Base-by-base conservation (phyloP, 768 basidiomycete species). In the Pholiota molesta region DNA sequence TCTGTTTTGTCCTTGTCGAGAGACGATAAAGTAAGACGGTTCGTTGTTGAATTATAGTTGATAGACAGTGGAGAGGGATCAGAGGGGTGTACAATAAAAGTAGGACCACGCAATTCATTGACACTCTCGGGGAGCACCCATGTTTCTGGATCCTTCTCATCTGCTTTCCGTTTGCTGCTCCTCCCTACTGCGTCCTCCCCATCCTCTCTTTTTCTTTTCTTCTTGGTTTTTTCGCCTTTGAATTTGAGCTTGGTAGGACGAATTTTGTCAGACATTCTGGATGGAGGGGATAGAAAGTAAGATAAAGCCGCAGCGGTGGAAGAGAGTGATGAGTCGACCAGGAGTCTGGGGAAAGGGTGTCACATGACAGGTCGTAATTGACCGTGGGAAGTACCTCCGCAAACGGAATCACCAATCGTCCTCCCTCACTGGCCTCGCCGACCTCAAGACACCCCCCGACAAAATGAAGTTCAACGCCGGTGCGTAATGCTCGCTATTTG, bases 141-240 rank as follows among this genome's bases (percentile, higher is more conserved):
- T 19, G 86, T 86, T 55, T 93, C 91, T 11, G 86, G 84, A 61
- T 85, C 83, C 57, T 84, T 83, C 23, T 89, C 85, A 63, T 91
- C 88, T 26, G 78, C 74, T 65, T 81, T 82, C 44, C 82, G 79
- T 64, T 80, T 81, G 55, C 78, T 78, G 31, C 78, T 77, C 63
- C 83, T 79, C 61, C 79, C 74, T 10, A 75, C 72, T 29, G 76
- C 85, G 31, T 77, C 79, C 35, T 82, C 85, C 31, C 81, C 84
- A 11, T 82, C 81, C 13, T 86, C 85, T 66, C 87, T 80, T 71
- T 87, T 93, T 56, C 92, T 83, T 72, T 94, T 95, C 82, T 91
- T 94, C 79, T 86, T 88, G 1, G 81, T 73, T 75, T 93, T 93
- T 52, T 95, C 94, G 8, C 94, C 94, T 71, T 96, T 96, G 77